phyloP scores from a whole-genome alignment of 1,284 basidiomycete species.

The Puccinia horiana region DNA sequence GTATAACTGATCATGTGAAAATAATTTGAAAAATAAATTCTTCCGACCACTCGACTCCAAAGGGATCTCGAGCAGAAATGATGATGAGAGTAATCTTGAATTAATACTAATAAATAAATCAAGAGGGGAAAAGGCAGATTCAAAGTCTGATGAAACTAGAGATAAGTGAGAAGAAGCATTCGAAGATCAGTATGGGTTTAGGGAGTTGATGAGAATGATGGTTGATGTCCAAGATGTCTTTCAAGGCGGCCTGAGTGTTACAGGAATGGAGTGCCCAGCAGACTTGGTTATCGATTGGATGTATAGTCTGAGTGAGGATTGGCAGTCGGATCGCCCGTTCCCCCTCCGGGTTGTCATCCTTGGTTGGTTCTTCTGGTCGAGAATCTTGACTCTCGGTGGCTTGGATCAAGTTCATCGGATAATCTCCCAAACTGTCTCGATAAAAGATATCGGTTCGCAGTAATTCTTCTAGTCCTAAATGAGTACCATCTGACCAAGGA shows the following conservation, averaged over 20 bases:
- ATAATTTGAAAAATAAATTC: too few relatives aligned
- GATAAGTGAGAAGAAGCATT: background rate
- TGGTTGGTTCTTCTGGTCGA: background rate
- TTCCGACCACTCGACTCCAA: too few relatives aligned
- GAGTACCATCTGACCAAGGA: constrained; percentile 19
- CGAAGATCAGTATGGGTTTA: background rate
- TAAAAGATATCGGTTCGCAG: constrained; percentile 23
- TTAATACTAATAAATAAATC: too few relatives aligned
- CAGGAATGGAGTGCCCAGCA: constrained; percentile 40
- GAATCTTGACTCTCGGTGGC: background rate
- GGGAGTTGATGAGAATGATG: too few relatives aligned
- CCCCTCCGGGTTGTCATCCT: background rate
- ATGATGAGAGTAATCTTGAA: too few relatives aligned
- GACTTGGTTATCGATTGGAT: constrained; percentile 23
- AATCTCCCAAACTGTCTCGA: background rate
- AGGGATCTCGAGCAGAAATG: too few relatives aligned
- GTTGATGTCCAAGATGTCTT: constrained; percentile 1
- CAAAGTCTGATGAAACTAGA: constrained; percentile 8
- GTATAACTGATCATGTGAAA: too few relatives aligned
- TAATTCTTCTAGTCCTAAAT: constrained; percentile 5
- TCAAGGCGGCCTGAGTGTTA: constrained; percentile 17
- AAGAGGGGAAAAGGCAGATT: background rate
- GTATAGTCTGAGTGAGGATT: constrained; percentile 18
- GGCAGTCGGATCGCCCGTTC: background rate
- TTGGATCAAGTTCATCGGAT: constrained; percentile 17